These are phyloP conservation scores for Iberis pinnata DNA, from an alignment of 345 rosid genomes.

Conservation along the genomic window DNA sequence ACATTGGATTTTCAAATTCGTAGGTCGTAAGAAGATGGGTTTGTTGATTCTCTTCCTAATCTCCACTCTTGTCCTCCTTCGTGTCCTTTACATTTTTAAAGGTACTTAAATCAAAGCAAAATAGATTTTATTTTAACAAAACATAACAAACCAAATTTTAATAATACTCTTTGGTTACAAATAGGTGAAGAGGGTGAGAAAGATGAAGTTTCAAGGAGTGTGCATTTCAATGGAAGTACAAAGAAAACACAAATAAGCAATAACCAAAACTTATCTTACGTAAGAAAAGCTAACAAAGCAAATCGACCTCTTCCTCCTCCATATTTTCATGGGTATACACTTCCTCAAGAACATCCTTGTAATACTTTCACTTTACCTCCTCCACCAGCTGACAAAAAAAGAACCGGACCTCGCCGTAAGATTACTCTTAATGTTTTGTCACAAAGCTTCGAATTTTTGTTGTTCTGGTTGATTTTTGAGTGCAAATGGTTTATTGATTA, in stretches of 20 bases:
- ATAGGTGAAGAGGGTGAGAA: conserved; percentile 39
- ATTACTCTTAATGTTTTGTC: too few species aligned
- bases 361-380: conserved; percentile 69
- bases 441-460: too few species aligned
- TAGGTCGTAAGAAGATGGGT: conserved; percentile 74
- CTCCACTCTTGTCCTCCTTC: conserved; percentile 57
- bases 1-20: conserved; percentile 68
- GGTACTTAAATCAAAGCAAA: conserved; percentile 23
- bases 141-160: not conserved
- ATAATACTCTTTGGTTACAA: conserved; percentile 29
- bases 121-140: too few species aligned
- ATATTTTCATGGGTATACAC: conserved; percentile 69
- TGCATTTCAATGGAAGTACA: conserved; percentile 25
- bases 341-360: conserved; percentile 84
- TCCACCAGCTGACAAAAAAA: conserved; percentile 79
- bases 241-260: conserved; percentile 1
- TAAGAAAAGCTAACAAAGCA: not conserved
- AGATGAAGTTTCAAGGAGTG: conserved; percentile 27
- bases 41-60: conserved; percentile 68
- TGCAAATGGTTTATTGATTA: too few species aligned
- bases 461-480: too few species aligned
- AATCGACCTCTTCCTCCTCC: conserved; percentile 49
- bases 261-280: conserved; percentile 11
- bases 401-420: conserved; percentile 91
- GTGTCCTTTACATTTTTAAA: conserved; percentile 63